A percentile compares a stretch with the other conserved stretches of the same genome.
phyloP scores from a whole-genome alignment of 169 alveolate genomes.

The Plasmodium inui region DNA sequence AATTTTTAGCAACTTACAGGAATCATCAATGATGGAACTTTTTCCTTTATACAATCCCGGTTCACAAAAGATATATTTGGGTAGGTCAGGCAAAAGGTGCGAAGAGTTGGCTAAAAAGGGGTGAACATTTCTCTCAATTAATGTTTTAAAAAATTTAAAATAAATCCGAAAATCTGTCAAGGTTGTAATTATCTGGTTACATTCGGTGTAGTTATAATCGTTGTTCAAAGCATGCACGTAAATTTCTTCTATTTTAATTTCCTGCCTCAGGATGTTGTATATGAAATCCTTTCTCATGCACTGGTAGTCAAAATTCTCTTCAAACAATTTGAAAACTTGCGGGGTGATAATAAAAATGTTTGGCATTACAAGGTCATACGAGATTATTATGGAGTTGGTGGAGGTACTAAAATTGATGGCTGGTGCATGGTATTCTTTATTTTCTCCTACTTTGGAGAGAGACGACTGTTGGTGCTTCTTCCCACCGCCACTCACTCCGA shows the following conservation, averaged over 20 bases:
- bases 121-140: slow-evolving; percentile 71
- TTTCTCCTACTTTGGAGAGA: background rate
- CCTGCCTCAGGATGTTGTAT: slow-evolving; percentile 65
- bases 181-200: slow-evolving; percentile 66
- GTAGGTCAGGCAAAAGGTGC: slow-evolving; percentile 53
- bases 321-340: slow-evolving; percentile 61
- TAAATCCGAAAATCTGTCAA: slow-evolving; percentile 63
- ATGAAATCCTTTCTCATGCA: slow-evolving; percentile 62
- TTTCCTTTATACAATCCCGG: slow-evolving; percentile 51
- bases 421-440: slow-evolving; percentile 2
- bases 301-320: slow-evolving; percentile 74
- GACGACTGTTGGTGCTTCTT: background rate
- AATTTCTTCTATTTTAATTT: slow-evolving; percentile 72
- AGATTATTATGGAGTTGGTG: slow-evolving; percentile 22
- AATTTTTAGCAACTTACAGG: slow-evolving; percentile 52
- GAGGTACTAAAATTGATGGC: slow-evolving; percentile 6
- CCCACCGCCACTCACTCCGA: background rate
- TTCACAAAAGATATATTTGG: slow-evolving; percentile 21
- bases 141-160: slow-evolving; percentile 56
- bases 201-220: slow-evolving; percentile 63
- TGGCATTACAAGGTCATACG: slow-evolving; percentile 42
- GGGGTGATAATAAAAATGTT: slow-evolving; percentile 72
- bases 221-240: slow-evolving; percentile 48
- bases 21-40: slow-evolving; percentile 29
- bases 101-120: slow-evolving; percentile 54